These are phyloP conservation scores for Erodium trifolium DNA, from an alignment of 441 rosid genomes.

Conservation along the genomic window DNA sequence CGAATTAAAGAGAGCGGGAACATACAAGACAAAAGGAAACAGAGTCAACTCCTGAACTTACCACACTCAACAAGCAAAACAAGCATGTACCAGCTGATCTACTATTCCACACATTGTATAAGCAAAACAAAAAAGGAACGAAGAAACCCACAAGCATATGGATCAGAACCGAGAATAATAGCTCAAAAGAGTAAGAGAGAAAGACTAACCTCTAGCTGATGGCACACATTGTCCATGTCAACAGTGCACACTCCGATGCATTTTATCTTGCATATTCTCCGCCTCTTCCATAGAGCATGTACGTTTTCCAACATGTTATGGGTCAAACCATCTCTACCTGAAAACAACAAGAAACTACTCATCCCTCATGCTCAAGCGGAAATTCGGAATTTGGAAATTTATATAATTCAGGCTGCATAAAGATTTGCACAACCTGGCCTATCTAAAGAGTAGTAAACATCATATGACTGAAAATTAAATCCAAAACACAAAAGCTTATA, in stretches of 20 bases:
- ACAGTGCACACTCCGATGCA: constrained; percentile 92
- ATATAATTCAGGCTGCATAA: not conserved
- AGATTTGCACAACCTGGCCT: not conserved
- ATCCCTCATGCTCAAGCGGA: not conserved
- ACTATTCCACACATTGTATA: not conserved
- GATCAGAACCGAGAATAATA: not conserved
- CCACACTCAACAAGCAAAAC: not conserved
- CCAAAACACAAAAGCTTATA: not conserved
- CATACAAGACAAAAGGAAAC: not conserved
- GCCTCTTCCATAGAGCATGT: constrained; percentile 80
- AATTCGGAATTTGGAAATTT: not conserved
- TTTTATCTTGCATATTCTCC: constrained; percentile 81
- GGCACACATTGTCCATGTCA: constrained; percentile 84
- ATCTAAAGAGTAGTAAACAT: not conserved
- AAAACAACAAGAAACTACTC: constrained; percentile 11
- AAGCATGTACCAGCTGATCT: not conserved
- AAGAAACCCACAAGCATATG: not conserved
- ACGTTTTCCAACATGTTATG: constrained; percentile 94
- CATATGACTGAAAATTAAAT: not conserved
- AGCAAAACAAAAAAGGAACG: not conserved
- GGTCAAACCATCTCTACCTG: constrained; percentile 94
- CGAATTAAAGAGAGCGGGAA: not conserved
- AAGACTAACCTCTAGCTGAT: constrained; percentile 64
- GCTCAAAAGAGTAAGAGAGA: constrained; percentile 6
- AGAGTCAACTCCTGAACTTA: not conserved